Evolutionary conservation across 2,329 filamentous ascomycete genomes (phyloP).

Genomic region (Aphanoascus verrucosus): DNA sequence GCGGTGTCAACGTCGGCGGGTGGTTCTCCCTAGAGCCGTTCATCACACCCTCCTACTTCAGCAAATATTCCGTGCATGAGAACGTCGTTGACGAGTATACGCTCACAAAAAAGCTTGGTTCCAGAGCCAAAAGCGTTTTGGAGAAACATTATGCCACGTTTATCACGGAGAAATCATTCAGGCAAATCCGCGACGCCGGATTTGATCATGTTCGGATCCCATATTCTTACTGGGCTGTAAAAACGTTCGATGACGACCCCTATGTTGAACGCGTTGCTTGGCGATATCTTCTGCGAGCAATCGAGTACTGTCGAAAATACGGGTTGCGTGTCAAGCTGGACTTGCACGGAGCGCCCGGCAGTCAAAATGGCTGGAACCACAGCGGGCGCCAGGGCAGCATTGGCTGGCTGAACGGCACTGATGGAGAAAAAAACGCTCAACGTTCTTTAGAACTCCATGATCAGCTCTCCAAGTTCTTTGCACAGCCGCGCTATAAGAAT

Average conservation of each 20-base stretch:
- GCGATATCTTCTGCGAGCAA: conserved; percentile 83
- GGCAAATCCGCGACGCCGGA: conserved; percentile 72
- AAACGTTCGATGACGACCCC: conserved; percentile 72
- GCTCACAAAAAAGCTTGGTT: conserved; percentile 59
- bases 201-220: conserved; percentile 96
- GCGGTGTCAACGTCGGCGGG: conserved; percentile 85
- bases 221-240: conserved; percentile 89
- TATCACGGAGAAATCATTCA: conserved; percentile 72
- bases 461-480: conserved; percentile 80
- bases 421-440: conserved; percentile 67
- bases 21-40: conserved; percentile 93
- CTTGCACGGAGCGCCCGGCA: conserved; percentile 80
- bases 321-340: conserved; percentile 89
- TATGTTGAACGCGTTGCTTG: conserved; percentile 80
- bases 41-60: conserved; percentile 86
- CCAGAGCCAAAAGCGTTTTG: conserved; percentile 54
- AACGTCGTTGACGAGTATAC: conserved; percentile 82
- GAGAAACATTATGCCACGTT: conserved; percentile 89
- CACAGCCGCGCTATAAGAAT: conserved; percentile 84
- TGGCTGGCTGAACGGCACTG: conserved; percentile 80
- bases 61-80: conserved; percentile 49
- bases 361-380: conserved; percentile 97
- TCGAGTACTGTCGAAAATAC: conserved; percentile 89
- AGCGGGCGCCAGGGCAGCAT: conserved; percentile 73
- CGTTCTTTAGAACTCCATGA: conserved; percentile 80